Evolutionary conservation across 768 basidiomycete genomes (phyloP).

Genomic region (Hypholoma fasciculare): DNA sequence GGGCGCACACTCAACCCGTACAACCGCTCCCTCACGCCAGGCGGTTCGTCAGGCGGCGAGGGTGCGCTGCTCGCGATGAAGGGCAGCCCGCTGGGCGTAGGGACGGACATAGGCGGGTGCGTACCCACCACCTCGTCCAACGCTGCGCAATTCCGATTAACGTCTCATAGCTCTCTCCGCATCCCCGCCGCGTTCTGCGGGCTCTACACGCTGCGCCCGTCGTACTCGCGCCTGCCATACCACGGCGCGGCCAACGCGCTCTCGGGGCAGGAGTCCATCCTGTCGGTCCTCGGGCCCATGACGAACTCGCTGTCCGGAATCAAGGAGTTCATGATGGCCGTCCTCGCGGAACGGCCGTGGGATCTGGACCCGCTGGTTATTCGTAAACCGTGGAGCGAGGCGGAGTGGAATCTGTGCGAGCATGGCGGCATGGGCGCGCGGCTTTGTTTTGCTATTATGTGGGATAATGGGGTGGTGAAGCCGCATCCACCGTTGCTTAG

Average conservation of each 20-base stretch:
- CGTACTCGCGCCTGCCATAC: conserved; percentile 57
- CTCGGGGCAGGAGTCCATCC: conserved; percentile 57
- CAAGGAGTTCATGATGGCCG: conserved; percentile 51
- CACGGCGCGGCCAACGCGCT: conserved; percentile 49
- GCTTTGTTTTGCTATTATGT: conserved; percentile 53
- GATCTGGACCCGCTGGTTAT: conserved; percentile 49
- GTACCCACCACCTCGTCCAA: conserved; percentile 5
- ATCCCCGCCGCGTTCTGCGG: conserved; percentile 60
- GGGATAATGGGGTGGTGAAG: conserved; percentile 46
- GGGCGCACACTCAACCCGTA: conserved; percentile 64
- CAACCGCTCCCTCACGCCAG: conserved; percentile 54
- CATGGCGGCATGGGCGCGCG: conserved; percentile 41
- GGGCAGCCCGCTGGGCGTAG: conserved; percentile 61
- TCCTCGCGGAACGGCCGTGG: conserved; percentile 56
- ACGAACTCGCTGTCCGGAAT: conserved; percentile 50
- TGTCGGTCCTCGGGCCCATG: conserved; percentile 60
- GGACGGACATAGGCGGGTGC: conserved; percentile 64
- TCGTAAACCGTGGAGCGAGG: conserved; percentile 46
- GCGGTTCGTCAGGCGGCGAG: conserved; percentile 72
- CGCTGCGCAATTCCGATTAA: neutral
- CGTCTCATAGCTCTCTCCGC: conserved; percentile 44
- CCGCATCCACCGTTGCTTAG: conserved; percentile 55
- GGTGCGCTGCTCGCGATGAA: conserved; percentile 61
- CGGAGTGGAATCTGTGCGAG: conserved; percentile 42
- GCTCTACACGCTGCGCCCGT: conserved; percentile 59